Base-by-base conservation (phyloP, 2,329 filamentous ascomycete species). In the Cladophialophora yegresii region DNA sequence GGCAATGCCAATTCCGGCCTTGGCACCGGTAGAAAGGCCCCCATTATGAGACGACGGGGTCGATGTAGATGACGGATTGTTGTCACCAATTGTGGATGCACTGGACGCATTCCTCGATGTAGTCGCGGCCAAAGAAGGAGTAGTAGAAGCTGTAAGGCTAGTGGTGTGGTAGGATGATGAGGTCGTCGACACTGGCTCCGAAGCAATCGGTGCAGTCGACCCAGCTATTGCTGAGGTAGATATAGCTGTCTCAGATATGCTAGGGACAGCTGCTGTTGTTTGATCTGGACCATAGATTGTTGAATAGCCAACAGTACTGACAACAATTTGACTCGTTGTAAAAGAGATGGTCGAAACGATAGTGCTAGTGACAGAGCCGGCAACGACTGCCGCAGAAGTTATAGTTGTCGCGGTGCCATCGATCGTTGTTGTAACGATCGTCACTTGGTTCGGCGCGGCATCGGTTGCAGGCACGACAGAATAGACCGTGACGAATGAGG, bases 1-100 rank as follows among this genome's bases (percentile, higher is more conserved):
- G 4, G 66, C 68, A 22, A 70, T 26, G 23, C 64, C 68, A 20
- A 70, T 68, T 5, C 68, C 68, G 47, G 67, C 66, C 32, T 69
- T 70, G 2, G 62, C 64, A 30, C 64, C 68, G 1, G 64, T 58
- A 26, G 68, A 67, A 6, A 70, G 63, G 22, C 64, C 62, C 22
- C 56, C 23, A 13, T 61, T 60, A 4, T 61, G 23, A 22, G 63
- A 63, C 22, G 56, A 49, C 13, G 63, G 55, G 23, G 23, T 30
- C 26, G 56, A 30, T 7, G 63, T 47, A 47, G 55, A 7, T 4
- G 40, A 20, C 28, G 60, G 56, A n/a, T 22, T 45, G 55, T 30
- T 58, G 45, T 57, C 23, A 16, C 45, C 51, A 33, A 20, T 16
- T 8, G 61, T 47, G 12, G 60, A 30, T 8, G 60, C 2, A 8